Base-by-base conservation (phyloP, 73 alveolate species). In the Paramecium biaurelia region DNA sequence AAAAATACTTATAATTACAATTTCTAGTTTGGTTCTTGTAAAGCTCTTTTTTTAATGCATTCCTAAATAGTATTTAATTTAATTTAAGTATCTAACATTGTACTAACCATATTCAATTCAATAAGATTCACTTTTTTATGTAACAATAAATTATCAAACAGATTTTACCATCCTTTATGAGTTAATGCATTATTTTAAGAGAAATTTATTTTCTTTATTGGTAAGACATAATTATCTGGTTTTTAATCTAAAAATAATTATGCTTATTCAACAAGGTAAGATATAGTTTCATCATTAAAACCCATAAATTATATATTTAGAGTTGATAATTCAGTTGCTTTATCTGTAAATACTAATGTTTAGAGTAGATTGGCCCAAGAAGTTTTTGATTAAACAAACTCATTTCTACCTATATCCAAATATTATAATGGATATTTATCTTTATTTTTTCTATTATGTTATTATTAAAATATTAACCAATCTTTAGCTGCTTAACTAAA, bases 391-490 rank as follows among this genome's bases (percentile, higher is more conserved):
- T 21, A 9, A 23, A 79, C 74, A 47, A 79, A 79, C 18, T 79
- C 90, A 24, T 79, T 79, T 79, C 90, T 79, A 15, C 90, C 90
- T 20, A 79, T 38, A 79, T 47, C 74, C 4, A 38, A 79, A 47
- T 79, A 45, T 45, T 41, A 1, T 14, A 79, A 24, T 47, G 86
- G 86, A 38, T 23, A 45, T 42, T 18, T 15, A 42, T 14, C 23
- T 45, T 18, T 79, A 24, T 79, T 9, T 79, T 79, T 23, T 15
- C 90, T 5, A 20, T 79, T 42, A 18, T 79, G 28, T 43, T 43
- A 20, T 43, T 45, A 38, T 45, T 79, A 23, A 15, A 79, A 79
- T 45, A 5, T 20, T 5, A 79, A 23, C 90, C 90, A 79, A 30
- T 79, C 15, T 20, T 43, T 11, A 0, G 76, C 90, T 5, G 70